phyloP scores from a whole-genome alignment of 805 yeast genomes.

The Nakazawaea wyomingensis region DNA sequence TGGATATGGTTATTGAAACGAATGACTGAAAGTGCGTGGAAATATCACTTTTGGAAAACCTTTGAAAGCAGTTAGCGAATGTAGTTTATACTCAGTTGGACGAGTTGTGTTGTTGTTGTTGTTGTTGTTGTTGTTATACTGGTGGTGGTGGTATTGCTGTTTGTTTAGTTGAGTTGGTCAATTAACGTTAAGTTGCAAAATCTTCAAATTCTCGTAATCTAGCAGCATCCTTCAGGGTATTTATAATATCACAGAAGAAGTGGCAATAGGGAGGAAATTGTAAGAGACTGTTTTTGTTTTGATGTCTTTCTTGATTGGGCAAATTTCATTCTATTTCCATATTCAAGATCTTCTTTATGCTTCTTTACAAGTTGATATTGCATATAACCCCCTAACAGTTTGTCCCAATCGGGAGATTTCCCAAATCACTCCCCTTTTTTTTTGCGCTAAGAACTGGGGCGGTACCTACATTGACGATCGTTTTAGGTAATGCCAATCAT shows the following conservation, averaged over 20 bases:
- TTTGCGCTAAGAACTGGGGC: neutral
- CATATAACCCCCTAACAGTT: neutral
- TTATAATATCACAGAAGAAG: neutral
- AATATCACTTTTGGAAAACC: neutral
- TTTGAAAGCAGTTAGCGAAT: neutral
- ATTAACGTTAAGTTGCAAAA: neutral
- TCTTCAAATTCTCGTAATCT: neutral
- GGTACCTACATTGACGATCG: neutral
- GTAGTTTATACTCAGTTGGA: slow-evolving; percentile 9
- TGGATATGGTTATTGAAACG: neutral
- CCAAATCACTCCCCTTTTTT: neutral
- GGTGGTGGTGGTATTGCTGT: neutral
- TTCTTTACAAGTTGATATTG: neutral
- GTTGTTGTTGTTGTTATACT: neutral
- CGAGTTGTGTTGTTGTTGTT: too few species aligned
- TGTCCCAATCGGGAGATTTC: neutral
- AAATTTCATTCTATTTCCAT: neutral
- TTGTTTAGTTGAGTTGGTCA: neutral
- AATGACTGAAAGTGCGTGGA: slow-evolving; percentile 8
- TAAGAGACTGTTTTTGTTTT: neutral
- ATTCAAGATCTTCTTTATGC: neutral
- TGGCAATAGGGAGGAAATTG: neutral
- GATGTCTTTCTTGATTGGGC: neutral
- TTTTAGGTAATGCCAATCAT: neutral
- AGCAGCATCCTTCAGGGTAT: neutral